Conservation (phyloP, 371 early-diverging fungal species). For the Coemansia sp. region DNA sequence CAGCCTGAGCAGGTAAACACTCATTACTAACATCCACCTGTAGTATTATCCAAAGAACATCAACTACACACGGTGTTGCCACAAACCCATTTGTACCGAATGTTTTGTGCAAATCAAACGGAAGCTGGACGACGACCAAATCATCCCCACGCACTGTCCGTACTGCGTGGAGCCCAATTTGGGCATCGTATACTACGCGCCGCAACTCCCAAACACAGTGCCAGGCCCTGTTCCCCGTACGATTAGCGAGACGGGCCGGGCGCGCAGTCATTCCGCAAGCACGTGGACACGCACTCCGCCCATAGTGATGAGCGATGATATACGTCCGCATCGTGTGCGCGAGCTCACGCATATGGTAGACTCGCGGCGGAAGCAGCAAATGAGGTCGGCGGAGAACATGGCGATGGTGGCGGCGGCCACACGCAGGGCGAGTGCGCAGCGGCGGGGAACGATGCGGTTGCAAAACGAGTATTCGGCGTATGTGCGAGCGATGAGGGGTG, state of each 20-base stretch:
- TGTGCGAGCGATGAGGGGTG: slow-evolving; percentile 61
- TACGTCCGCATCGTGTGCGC: slow-evolving; percentile 63
- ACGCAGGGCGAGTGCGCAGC: slow-evolving; percentile 37
- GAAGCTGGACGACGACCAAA: slow-evolving; percentile 61
- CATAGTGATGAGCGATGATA: slow-evolving; percentile 77
- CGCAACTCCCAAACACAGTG: background rate
- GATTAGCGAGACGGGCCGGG: slow-evolving; percentile 36
- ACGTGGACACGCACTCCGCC: slow-evolving; percentile 58
- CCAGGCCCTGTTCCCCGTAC: slow-evolving; percentile 22
- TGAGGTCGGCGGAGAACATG: slow-evolving; percentile 49
- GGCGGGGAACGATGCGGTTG: slow-evolving; percentile 2
- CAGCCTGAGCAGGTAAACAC: too few species aligned
- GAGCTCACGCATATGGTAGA: slow-evolving; percentile 48
- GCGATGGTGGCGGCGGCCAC: slow-evolving; percentile 54
- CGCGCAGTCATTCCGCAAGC: slow-evolving; percentile 12
- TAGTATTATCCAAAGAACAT: slow-evolving; percentile 83
- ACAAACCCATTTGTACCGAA: slow-evolving; percentile 93
- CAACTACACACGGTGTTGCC: slow-evolving; percentile 91
- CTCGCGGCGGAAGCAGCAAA: slow-evolving; percentile 52
- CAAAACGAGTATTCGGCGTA: slow-evolving; percentile 59
- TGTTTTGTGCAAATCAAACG: slow-evolving; percentile 92
- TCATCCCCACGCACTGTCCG: slow-evolving; percentile 74
- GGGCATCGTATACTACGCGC: slow-evolving; percentile 71
- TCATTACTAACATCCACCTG: too few species aligned
- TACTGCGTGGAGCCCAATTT: slow-evolving; percentile 85